Evolutionary conservation across 2,329 filamentous ascomycete genomes (phyloP).

Genomic region (Shiraia sp.): DNA sequence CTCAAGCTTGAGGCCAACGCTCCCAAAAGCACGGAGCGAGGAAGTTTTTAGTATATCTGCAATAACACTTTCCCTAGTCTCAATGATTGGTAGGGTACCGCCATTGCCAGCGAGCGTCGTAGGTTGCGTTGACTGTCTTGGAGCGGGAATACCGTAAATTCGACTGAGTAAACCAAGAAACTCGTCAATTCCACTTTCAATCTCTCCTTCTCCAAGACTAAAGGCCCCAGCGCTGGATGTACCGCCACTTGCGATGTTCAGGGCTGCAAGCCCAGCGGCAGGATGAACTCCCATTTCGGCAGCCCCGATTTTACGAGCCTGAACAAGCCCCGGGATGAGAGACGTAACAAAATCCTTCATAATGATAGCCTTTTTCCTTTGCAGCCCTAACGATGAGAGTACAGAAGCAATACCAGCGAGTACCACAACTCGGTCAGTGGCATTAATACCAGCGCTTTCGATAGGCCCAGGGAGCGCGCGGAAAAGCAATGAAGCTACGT

Average conservation of each 20-base stretch:
- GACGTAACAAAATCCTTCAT: slow-evolving; percentile 83
- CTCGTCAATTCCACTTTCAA: slow-evolving; percentile 46
- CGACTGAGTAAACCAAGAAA: slow-evolving; percentile 47
- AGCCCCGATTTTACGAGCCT: slow-evolving; percentile 88
- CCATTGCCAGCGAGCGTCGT: background rate
- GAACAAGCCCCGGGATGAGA: slow-evolving; percentile 81
- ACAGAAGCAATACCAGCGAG: slow-evolving; percentile 86
- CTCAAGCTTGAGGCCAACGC: slow-evolving; percentile 79
- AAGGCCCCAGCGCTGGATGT: slow-evolving; percentile 81
- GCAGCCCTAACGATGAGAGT: slow-evolving; percentile 76
- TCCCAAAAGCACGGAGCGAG: slow-evolving; percentile 66
- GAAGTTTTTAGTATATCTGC: slow-evolving; percentile 63
- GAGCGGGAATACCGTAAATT: slow-evolving; percentile 49
- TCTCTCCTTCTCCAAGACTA: slow-evolving; percentile 50
- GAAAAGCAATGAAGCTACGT: slow-evolving; percentile 44
- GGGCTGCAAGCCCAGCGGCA: slow-evolving; percentile 78
- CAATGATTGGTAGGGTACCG: slow-evolving; percentile 2
- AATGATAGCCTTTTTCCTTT: slow-evolving; percentile 89
- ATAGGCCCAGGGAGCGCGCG: slow-evolving; percentile 58
- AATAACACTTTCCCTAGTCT: slow-evolving; percentile 45
- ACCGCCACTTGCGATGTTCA: slow-evolving; percentile 54
- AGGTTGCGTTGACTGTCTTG: slow-evolving; percentile 17
- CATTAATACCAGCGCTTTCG: slow-evolving; percentile 63
- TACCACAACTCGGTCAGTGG: slow-evolving; percentile 76
- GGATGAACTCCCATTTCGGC: slow-evolving; percentile 97